phyloP scores from a whole-genome alignment of 2,329 filamentous ascomycete species.

The Diaporthe citrichinensis region DNA sequence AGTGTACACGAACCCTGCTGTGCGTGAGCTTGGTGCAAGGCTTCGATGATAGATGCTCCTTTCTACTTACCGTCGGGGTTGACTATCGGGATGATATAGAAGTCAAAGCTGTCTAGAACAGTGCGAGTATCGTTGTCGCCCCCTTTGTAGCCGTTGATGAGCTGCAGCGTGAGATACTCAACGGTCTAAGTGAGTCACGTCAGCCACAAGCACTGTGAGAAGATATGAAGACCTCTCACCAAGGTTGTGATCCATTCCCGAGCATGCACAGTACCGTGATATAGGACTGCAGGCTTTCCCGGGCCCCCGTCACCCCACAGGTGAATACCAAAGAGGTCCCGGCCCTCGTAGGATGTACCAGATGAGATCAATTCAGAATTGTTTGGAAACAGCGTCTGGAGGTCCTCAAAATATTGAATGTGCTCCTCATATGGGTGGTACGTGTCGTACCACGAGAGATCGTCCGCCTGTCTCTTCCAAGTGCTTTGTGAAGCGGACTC shows the following conservation, averaged over 20 bases:
- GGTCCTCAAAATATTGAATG: slow-evolving; percentile 17
- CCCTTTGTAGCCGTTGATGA: slow-evolving; percentile 16
- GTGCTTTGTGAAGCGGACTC: slow-evolving; percentile 11
- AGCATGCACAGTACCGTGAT: slow-evolving; percentile 65
- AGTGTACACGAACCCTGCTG: slow-evolving; percentile 68
- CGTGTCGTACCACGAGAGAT: slow-evolving; percentile 2
- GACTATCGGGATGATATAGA: slow-evolving; percentile 74
- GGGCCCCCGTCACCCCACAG: slow-evolving; percentile 9
- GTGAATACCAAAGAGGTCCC: slow-evolving; percentile 12
- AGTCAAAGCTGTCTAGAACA: slow-evolving; percentile 73
- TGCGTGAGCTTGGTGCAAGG: background rate
- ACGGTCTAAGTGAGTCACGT: slow-evolving; percentile 31
- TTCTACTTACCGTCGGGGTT: slow-evolving; percentile 68
- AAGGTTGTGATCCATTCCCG: slow-evolving; percentile 73
- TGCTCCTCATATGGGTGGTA: slow-evolving; percentile 9
- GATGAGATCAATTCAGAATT: slow-evolving; percentile 17
- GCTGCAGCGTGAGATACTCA: slow-evolving; percentile 16
- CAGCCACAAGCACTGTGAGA: slow-evolving; percentile 58
- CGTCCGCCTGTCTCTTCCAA: slow-evolving; percentile 12
- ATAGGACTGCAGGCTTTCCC: slow-evolving; percentile 6
- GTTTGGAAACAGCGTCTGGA: background rate
- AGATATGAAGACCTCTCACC: slow-evolving; percentile 65
- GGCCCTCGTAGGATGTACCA: slow-evolving; percentile 15
- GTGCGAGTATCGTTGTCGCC: background rate
- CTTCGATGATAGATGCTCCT: background rate